Conservation (phyloP, 345 rosid genomes). For the Erodium maritimum region DNA sequence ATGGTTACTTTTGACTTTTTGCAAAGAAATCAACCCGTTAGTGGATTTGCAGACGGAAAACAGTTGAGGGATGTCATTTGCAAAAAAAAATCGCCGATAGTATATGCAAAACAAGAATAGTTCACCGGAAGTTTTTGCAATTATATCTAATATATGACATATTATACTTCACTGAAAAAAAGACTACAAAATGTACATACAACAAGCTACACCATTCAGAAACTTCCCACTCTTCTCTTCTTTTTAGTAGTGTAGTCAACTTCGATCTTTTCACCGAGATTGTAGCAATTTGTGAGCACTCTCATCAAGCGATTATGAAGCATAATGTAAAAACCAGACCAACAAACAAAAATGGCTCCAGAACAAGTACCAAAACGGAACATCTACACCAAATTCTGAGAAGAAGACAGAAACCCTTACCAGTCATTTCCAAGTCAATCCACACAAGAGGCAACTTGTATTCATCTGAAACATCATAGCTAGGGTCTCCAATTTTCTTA, state of each 20-base stretch:
- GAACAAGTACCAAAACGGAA: not conserved
- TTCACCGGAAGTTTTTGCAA: too few relatives aligned
- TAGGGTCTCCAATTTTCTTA: slow-evolving; percentile 11
- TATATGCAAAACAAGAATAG: too few relatives aligned
- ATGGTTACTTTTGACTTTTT: too few relatives aligned
- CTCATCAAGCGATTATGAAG: too few relatives aligned
- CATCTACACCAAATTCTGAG: not conserved
- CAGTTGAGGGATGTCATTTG: too few relatives aligned
- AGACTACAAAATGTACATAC: not conserved
- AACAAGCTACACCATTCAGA: too few relatives aligned
- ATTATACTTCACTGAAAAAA: not conserved
- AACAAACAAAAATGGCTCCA: not conserved
- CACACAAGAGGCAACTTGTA: slow-evolving; percentile 80
- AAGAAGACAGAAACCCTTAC: slow-evolving; percentile 18
- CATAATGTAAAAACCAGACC: not conserved
- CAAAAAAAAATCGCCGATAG: too few relatives aligned
- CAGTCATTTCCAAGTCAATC: slow-evolving; percentile 96
- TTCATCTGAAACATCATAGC: slow-evolving; percentile 1
- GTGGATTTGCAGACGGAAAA: too few relatives aligned
- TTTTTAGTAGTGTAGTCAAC: not conserved
- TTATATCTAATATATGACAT: too few relatives aligned
- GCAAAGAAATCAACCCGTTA: too few relatives aligned
- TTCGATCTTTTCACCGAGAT: not conserved
- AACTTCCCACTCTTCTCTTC: not conserved
- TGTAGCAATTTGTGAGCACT: too few relatives aligned